A percentile compares a stretch with the other conserved stretches of the same genome.
phyloP scores from a whole-genome alignment of 257 asterid genomes.

The Henckelia pumila region DNA sequence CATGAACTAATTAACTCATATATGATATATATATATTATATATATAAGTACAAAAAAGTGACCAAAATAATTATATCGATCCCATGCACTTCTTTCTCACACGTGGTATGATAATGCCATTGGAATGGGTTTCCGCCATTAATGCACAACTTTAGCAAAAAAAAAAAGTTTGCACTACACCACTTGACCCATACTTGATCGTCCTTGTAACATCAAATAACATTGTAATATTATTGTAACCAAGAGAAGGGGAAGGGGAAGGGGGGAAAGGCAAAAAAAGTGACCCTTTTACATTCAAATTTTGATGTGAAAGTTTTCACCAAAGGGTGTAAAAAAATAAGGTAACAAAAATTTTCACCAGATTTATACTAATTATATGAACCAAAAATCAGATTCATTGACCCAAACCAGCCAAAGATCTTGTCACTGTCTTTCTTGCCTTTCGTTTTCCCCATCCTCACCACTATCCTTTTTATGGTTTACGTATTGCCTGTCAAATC shows the following conservation, averaged over 20 bases:
- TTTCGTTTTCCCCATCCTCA: slow-evolving; percentile 20
- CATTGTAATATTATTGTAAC: not conserved
- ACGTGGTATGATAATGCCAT: not conserved
- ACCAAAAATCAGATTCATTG: slow-evolving; percentile 26
- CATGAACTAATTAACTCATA: too few relatives aligned
- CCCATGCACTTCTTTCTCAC: not conserved
- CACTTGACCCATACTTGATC: not conserved
- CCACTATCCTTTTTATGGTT: slow-evolving; percentile 15
- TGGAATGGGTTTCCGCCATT: not conserved
- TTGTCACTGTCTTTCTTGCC: slow-evolving; percentile 40
- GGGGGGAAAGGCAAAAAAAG: too few relatives aligned
- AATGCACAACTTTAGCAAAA: not conserved
- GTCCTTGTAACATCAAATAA: not conserved
- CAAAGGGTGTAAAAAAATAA: slow-evolving; percentile 38
- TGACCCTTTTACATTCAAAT: slow-evolving; percentile 13
- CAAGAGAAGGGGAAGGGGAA: not conserved
- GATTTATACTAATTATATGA: slow-evolving; percentile 20
- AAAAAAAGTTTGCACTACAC: not conserved
- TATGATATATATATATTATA: too few relatives aligned
- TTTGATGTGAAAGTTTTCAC: slow-evolving; percentile 51
- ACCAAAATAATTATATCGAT: not conserved
- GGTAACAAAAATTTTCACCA: slow-evolving; percentile 31
- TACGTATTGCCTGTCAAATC: not conserved
- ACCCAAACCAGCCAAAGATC: slow-evolving; percentile 27
- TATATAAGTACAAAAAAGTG: not conserved